Evolutionary conservation across 345 rosid species (phyloP).

Genomic region (Populus alba): DNA sequence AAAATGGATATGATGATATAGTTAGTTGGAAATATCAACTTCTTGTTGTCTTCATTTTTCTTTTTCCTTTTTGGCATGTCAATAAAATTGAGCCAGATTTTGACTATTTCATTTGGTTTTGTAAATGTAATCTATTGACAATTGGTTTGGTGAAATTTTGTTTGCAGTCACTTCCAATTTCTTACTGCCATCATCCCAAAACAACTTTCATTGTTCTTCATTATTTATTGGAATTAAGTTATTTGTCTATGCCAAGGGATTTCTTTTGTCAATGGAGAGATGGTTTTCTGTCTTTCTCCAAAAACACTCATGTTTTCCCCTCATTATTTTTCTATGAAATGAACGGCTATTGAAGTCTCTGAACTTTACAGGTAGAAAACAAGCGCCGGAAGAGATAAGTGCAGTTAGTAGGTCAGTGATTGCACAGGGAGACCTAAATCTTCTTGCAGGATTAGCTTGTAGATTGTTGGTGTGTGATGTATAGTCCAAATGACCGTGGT

Average conservation of each 20-base stretch:
- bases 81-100: background rate
- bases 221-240: background rate
- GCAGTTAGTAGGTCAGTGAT: background rate
- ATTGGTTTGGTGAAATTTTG: background rate
- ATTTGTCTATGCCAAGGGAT: background rate
- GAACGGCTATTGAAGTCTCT: background rate
- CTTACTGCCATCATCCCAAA: background rate
- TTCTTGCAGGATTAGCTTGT: slow-evolving; percentile 29
- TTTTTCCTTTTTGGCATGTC: background rate
- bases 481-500: slow-evolving; percentile 30
- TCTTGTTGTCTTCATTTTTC: background rate
- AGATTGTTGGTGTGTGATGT: slow-evolving; percentile 43
- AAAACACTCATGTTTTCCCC: background rate
- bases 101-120: background rate
- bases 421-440: slow-evolving; percentile 10
- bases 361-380: slow-evolving; percentile 50
- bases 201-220: background rate
- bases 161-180: background rate
- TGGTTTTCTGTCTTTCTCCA: background rate
- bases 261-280: background rate
- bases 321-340: background rate
- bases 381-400: slow-evolving; percentile 59
- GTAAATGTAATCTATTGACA: background rate
- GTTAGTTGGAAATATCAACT: background rate
- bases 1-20: background rate